Evolutionary conservation across 2,329 filamentous ascomycete species (phyloP).

Genomic region (Aspergillus amoenus): DNA sequence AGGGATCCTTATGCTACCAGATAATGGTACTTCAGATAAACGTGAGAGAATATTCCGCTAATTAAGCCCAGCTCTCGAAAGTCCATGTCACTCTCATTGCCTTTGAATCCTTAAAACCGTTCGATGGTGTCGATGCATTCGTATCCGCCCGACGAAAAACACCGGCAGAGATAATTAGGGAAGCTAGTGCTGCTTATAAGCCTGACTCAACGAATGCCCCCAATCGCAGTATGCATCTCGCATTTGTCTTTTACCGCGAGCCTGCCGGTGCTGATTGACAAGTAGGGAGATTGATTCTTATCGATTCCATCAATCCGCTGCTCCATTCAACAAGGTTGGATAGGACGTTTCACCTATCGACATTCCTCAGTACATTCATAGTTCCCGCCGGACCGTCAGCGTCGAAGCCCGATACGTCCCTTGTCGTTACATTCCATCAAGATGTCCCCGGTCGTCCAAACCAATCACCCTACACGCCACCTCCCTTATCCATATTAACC

Average conservation of each 20-base stretch:
- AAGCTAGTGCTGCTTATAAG: conserved; percentile 52
- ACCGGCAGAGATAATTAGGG: conserved; percentile 56
- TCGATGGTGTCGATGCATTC: conserved; percentile 65
- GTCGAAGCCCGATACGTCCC: conserved; percentile 54
- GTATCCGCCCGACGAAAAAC: conserved; percentile 63
- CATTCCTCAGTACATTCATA: conserved; percentile 70
- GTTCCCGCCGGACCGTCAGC: conserved; percentile 47
- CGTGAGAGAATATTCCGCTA: background rate
- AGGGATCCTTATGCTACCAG: conserved; percentile 13
- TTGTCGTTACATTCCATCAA: conserved; percentile 78
- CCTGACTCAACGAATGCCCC: conserved; percentile 18
- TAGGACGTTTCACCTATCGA: conserved; percentile 58
- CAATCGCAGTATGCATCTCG: conserved; percentile 27
- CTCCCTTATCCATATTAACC: conserved; percentile 68
- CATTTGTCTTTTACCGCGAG: background rate
- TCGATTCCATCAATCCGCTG: conserved; percentile 77
- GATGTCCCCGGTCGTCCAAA: conserved; percentile 65
- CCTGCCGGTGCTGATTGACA: conserved; percentile 7
- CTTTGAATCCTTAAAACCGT: conserved; percentile 69
- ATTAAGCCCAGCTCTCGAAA: conserved; percentile 48
- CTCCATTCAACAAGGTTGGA: conserved; percentile 39
- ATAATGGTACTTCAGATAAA: background rate
- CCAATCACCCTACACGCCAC: conserved; percentile 53
- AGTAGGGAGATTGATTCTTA: conserved; percentile 69
- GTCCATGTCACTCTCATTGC: conserved; percentile 73